These are phyloP conservation scores for Calophaca sinica DNA, from an alignment of 306 rosid species.

Conservation along the genomic window DNA sequence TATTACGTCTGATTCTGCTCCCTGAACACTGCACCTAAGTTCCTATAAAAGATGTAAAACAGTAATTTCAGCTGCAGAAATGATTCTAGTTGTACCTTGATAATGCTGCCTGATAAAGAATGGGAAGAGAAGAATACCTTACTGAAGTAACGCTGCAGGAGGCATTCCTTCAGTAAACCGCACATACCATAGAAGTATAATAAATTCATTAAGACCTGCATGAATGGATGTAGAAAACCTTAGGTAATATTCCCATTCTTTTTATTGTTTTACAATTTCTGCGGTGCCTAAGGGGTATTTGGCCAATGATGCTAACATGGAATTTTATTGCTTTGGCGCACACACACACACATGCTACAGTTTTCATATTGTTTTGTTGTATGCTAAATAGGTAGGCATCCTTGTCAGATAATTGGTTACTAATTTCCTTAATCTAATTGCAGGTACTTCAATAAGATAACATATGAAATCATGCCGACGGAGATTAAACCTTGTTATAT, in stretches of 20 bases:
- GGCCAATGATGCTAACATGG: not conserved
- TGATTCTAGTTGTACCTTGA: not conserved
- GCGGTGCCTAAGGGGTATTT: not conserved
- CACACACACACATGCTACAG: not conserved
- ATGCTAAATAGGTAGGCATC: not conserved
- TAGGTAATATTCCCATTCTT: not conserved
- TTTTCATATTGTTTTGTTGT: not conserved
- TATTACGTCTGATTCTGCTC: constrained; percentile 66
- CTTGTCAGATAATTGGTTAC: not conserved
- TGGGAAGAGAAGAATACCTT: constrained; percentile 60
- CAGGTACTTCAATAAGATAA: constrained; percentile 33
- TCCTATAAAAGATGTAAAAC: constrained; percentile 55
- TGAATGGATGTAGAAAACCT: constrained; percentile 23
- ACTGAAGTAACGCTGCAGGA: constrained; percentile 86
- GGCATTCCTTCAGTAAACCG: constrained; percentile 82
- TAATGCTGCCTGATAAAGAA: not conserved
- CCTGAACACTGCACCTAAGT: constrained; percentile 72
- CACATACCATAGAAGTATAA: constrained; percentile 89
- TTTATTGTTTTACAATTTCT: not conserved
- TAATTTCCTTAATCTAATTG: constrained; percentile 27
- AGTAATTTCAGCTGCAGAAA: constrained; percentile 30
- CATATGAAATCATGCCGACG: constrained; percentile 17
- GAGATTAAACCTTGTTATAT: constrained; percentile 73
- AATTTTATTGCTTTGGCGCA: not conserved
- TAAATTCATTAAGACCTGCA: constrained; percentile 78